Conservation (phyloP, 2,329 filamentous ascomycete species). For the Claviceps fusiformis region DNA sequence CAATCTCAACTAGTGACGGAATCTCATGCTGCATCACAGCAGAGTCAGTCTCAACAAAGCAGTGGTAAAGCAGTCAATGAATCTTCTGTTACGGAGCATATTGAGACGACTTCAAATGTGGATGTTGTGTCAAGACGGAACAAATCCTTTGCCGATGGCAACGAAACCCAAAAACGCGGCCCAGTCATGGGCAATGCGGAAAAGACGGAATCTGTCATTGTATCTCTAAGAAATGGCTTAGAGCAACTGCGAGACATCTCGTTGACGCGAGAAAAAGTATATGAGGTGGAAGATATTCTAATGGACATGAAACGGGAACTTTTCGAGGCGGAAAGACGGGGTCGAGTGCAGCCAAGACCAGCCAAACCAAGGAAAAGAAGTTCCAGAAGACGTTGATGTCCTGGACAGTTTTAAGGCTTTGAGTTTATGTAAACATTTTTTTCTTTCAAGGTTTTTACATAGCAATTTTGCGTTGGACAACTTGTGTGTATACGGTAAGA, state of each 20-base stretch:
- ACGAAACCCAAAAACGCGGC: constrained; percentile 3
- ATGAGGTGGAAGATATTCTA: constrained; percentile 62
- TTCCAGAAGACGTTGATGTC: constrained; percentile 3
- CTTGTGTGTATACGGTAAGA: background rate
- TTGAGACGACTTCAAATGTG: background rate
- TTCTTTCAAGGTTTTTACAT: background rate
- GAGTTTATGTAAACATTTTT: background rate
- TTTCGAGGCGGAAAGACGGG: constrained; percentile 54
- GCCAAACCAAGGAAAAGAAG: constrained; percentile 12
- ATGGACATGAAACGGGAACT: constrained; percentile 67
- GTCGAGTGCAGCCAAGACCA: constrained; percentile 13
- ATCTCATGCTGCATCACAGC: constrained; percentile 24
- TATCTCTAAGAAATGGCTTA: constrained; percentile 28
- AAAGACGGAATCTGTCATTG: constrained; percentile 16
- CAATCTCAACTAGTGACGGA: constrained; percentile 28
- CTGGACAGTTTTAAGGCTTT: background rate
- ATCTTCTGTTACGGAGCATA: background rate
- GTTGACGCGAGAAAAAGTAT: constrained; percentile 51
- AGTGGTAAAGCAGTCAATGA: background rate
- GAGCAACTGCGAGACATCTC: constrained; percentile 43
- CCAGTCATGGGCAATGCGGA: constrained; percentile 3
- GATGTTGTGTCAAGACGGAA: background rate
- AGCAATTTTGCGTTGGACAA: background rate
- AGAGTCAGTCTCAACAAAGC: constrained; percentile 15
- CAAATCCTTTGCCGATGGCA: constrained; percentile 1